Percentiles rank a stretch among this genome's conserved stretches.
Evolutionary conservation across 2,329 filamentous ascomycete species (phyloP).

Genomic region (Exophiala aquamarina): DNA sequence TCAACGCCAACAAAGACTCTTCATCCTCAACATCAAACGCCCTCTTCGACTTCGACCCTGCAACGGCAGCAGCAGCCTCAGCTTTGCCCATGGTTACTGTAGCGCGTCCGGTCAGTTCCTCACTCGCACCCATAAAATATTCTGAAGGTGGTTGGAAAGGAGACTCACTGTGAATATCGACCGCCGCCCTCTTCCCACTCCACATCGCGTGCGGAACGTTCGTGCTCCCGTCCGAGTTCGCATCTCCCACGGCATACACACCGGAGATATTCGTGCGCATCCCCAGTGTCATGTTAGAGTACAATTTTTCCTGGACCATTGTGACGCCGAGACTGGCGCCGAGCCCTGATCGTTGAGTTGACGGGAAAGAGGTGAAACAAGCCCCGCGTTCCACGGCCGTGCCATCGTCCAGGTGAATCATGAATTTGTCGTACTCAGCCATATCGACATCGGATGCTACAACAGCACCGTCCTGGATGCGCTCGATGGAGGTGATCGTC

Average conservation of each 20-base stretch:
- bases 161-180: conserved; percentile 56
- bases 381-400: conserved; percentile 48
- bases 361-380: conserved; percentile 52
- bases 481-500: conserved; percentile 50
- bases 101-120: conserved; percentile 32
- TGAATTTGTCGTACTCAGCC: conserved; percentile 57
- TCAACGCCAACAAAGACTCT: conserved; percentile 10
- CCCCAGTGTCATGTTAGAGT: conserved; percentile 42
- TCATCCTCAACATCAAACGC: conserved; percentile 17
- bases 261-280: conserved; percentile 54
- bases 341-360: conserved; percentile 50
- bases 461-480: conserved; percentile 40
- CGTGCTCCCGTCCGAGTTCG: conserved; percentile 59
- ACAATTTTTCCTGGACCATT: conserved; percentile 47
- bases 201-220: conserved; percentile 64
- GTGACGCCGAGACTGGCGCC: conserved; percentile 47
- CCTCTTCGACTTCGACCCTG: conserved; percentile 31
- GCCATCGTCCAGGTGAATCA: conserved; percentile 53
- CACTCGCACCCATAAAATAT: not conserved
- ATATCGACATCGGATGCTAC: conserved; percentile 32
- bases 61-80: conserved; percentile 21
- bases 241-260: conserved; percentile 60
- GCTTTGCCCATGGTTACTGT: conserved; percentile 32
- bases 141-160: not conserved
- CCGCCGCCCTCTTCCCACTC: conserved; percentile 58